Percentiles rank a stretch among this genome's conserved stretches.
Evolutionary conservation across 2,329 filamentous ascomycete species (phyloP).

Genomic region (Graphilbum sp.): DNA sequence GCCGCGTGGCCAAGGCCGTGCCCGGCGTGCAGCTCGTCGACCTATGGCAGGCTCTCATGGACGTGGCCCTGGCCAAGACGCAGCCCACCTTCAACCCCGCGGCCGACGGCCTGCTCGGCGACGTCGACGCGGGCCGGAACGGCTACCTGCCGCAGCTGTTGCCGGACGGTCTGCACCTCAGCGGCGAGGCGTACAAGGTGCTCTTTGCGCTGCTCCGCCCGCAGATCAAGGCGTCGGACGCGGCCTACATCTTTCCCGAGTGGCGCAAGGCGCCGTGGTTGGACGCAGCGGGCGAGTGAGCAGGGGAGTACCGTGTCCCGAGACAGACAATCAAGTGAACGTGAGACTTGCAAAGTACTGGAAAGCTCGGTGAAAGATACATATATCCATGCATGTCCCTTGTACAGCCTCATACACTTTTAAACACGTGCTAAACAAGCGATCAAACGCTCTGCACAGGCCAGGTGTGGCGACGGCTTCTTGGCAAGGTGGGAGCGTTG

Average conservation of each 20-base stretch:
- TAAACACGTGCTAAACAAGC: too few relatives aligned
- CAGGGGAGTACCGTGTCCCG: too few relatives aligned
- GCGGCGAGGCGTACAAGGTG: conserved; percentile 33
- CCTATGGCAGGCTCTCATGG: conserved; percentile 66
- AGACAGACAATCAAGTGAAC: too few relatives aligned
- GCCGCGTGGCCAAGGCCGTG: conserved; percentile 51
- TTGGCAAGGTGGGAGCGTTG: too few relatives aligned
- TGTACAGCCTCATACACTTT: too few relatives aligned
- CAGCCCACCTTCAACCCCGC: conserved; percentile 34
- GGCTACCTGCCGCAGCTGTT: conserved; percentile 35
- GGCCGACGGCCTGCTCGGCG: conserved; percentile 28
- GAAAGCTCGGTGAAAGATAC: too few relatives aligned
- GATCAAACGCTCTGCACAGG: too few relatives aligned
- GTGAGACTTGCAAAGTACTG: too few relatives aligned
- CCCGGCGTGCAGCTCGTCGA: conserved; percentile 58
- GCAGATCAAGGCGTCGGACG: conserved; percentile 30
- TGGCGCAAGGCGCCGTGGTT: conserved; percentile 21
- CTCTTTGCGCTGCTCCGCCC: conserved; percentile 31
- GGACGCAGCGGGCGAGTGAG: background rate
- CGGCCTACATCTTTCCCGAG: conserved; percentile 24
- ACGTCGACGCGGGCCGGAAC: conserved; percentile 29
- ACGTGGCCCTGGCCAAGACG: conserved; percentile 42
- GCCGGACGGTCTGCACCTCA: conserved; percentile 43
- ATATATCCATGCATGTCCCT: too few relatives aligned
- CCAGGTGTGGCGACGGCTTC: too few relatives aligned